A percentile compares a stretch with the other conserved stretches of the same genome.
Conservation (phyloP, 495 filamentous ascomycete genomes). For the Trichocladium uniseriatum region DNA sequence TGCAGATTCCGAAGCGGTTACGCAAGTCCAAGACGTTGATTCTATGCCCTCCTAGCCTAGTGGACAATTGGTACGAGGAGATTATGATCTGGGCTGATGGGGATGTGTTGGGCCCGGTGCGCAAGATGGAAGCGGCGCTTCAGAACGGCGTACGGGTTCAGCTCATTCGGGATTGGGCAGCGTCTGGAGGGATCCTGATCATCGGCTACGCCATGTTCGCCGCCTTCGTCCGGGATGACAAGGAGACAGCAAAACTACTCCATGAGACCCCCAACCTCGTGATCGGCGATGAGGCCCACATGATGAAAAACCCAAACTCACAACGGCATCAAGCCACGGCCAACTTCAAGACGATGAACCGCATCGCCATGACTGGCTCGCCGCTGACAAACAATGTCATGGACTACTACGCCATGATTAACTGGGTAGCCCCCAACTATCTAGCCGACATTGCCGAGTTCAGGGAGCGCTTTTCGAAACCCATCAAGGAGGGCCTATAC, state of each 20-base stretch:
- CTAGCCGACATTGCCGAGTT: slow-evolving; percentile 61
- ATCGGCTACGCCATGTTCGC: slow-evolving; percentile 63
- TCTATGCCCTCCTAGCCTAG: slow-evolving; percentile 63
- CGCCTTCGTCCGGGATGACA: slow-evolving; percentile 23
- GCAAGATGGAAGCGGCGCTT: slow-evolving; percentile 37
- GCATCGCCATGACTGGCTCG: slow-evolving; percentile 82
- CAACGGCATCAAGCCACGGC: slow-evolving; percentile 44
- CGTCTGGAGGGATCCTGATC: slow-evolving; percentile 61
- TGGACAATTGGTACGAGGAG: slow-evolving; percentile 80
- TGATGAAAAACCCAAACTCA: slow-evolving; percentile 54
- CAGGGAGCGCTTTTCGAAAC: slow-evolving; percentile 53
- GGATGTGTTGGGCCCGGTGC: slow-evolving; percentile 41
- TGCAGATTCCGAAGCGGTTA: slow-evolving; percentile 59
- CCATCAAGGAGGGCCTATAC: slow-evolving; percentile 63
- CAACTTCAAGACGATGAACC: slow-evolving; percentile 54
- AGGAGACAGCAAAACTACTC: slow-evolving; percentile 35
- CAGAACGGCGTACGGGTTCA: slow-evolving; percentile 27
- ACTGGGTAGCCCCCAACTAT: slow-evolving; percentile 78
- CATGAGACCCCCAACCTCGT: slow-evolving; percentile 58
- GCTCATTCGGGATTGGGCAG: slow-evolving; percentile 49
- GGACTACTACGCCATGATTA: slow-evolving; percentile 79
- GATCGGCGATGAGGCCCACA: slow-evolving; percentile 83
- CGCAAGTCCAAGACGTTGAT: slow-evolving; percentile 57
- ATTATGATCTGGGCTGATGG: slow-evolving; percentile 57
- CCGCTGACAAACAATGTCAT: slow-evolving; percentile 72